phyloP scores from a whole-genome alignment of 305 asterid species.

The Stenogyne calaminthoides region DNA sequence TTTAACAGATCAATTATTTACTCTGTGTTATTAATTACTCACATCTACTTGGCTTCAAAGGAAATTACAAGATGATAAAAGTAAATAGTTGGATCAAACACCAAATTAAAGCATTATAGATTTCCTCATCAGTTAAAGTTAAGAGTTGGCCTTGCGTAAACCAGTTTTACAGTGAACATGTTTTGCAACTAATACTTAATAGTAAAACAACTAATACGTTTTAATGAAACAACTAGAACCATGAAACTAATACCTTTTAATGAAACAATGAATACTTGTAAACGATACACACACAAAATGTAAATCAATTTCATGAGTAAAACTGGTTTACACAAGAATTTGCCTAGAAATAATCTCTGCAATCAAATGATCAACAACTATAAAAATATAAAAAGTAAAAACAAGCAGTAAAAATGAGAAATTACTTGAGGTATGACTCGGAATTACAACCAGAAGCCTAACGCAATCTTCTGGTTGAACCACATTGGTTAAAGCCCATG shows the following conservation, averaged over 20 bases:
- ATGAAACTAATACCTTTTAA: too few relatives aligned
- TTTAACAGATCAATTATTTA: background rate
- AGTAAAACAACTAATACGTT: too few relatives aligned
- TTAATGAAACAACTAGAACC: too few relatives aligned
- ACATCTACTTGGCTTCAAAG: background rate
- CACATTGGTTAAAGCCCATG: constrained; percentile 69
- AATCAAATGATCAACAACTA: background rate
- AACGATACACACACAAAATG: too few relatives aligned
- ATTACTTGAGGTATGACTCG: constrained; percentile 53
- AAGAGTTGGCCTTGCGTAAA: background rate
- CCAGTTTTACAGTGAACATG: too few relatives aligned
- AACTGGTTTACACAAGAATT: too few relatives aligned
- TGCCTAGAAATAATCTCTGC: background rate
- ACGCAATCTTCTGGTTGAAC: constrained; percentile 56
- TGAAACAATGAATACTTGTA: too few relatives aligned
- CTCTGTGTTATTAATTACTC: background rate
- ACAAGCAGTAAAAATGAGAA: background rate
- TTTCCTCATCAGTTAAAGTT: background rate
- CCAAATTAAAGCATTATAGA: background rate
- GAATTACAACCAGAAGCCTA: constrained; percentile 56
- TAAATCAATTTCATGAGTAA: too few relatives aligned
- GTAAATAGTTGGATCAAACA: background rate
- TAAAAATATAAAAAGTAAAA: background rate
- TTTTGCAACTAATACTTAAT: too few relatives aligned
- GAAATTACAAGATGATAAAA: background rate